These are phyloP conservation scores for Rhizoclosmatium globosum DNA, from an alignment of 192 early-diverging fungal genomes.

Conservation along the genomic window DNA sequence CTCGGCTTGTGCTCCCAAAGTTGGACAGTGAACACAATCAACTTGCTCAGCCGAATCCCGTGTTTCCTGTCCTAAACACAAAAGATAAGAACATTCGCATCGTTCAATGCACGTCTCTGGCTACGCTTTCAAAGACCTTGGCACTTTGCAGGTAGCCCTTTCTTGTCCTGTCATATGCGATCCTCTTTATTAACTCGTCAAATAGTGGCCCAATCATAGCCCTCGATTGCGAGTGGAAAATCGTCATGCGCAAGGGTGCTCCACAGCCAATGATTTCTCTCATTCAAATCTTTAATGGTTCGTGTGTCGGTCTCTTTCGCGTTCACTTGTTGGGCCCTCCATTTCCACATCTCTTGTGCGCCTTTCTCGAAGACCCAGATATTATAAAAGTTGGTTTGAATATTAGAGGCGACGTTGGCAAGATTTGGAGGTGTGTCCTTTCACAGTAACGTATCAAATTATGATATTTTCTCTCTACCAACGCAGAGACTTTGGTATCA, in stretches of 20 bases:
- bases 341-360: not conserved
- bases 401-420: slow-evolving; percentile 9
- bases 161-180: no score
- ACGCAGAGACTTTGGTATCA: slow-evolving; percentile 11
- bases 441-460: no score
- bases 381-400: slow-evolving; percentile 18
- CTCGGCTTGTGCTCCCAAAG: no score
- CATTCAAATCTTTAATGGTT: slow-evolving; percentile 14
- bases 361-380: not conserved
- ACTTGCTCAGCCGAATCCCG: no score
- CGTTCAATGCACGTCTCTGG: no score
- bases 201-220: slow-evolving; percentile 6
- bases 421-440: not conserved
- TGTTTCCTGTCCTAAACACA: no score
- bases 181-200: not conserved
- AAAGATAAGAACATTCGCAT: no score
- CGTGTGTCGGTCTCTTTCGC: slow-evolving; percentile 4
- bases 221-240: slow-evolving; percentile 9
- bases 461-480: no score
- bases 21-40: no score
- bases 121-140: no score
- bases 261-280: not conserved
- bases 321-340: not conserved
- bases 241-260: not conserved
- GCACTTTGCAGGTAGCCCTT: no score